Conservation (phyloP, 768 basidiomycete species). For the Mycena leptocephala region DNA sequence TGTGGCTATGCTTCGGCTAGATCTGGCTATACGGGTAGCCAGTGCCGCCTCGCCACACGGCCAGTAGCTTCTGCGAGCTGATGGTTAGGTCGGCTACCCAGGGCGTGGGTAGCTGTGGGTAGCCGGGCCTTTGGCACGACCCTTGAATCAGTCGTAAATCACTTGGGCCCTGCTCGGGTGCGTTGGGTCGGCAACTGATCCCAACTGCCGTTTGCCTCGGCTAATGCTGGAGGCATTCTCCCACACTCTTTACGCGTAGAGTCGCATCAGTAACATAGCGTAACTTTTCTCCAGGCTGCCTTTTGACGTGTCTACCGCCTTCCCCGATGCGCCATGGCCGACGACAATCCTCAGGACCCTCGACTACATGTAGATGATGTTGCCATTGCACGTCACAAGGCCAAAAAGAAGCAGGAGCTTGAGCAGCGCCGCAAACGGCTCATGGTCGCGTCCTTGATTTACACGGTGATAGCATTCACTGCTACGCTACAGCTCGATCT, state of each 20-base stretch:
- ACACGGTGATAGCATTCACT: constrained; percentile 1
- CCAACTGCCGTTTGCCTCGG: neutral
- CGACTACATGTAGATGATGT: neutral
- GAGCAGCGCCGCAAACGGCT: neutral
- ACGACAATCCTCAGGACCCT: neutral
- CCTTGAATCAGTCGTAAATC: too few species aligned
- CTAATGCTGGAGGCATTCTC: neutral
- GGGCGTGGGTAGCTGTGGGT: too few species aligned
- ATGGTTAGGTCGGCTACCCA: too few species aligned
- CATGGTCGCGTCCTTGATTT: neutral
- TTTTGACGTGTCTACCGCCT: neutral
- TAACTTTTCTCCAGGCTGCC: neutral
- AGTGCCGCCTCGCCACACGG: too few species aligned
- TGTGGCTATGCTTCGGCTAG: too few species aligned
- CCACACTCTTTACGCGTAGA: neutral
- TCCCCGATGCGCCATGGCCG: neutral
- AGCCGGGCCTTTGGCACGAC: too few species aligned
- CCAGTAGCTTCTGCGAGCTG: too few species aligned
- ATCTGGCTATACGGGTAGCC: too few species aligned
- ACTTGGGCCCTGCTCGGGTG: constrained; percentile 9
- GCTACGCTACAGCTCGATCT: neutral
- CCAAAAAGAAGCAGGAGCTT: neutral
- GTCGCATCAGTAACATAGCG: constrained; percentile 7
- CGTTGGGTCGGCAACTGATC: neutral
- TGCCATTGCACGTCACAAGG: neutral